phyloP scores from a whole-genome alignment of 768 basidiomycete genomes.

The Mycena albidolilacea region DNA sequence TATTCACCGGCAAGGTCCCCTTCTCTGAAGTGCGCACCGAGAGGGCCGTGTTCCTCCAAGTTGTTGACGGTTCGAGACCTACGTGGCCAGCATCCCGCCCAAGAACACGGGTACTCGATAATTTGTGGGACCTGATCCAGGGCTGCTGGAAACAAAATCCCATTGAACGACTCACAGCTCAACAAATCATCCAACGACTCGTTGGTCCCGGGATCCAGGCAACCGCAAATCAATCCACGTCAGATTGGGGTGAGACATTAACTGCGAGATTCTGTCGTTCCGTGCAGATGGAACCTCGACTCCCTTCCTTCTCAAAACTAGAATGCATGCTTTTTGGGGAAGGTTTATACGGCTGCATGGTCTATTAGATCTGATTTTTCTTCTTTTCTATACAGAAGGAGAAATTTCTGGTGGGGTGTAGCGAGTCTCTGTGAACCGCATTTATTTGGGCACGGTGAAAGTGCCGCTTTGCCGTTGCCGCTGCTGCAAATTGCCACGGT shows the following conservation, averaged over 20 bases:
- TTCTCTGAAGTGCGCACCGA: background rate
- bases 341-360: too few species aligned
- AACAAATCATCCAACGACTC: background rate
- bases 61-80: background rate
- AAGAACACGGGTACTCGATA: background rate
- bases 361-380: too few species aligned
- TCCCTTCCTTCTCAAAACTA: background rate
- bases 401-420: too few species aligned
- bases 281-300: background rate
- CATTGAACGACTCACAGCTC: background rate
- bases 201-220: background rate
- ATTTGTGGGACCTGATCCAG: background rate
- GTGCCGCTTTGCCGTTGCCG: too few species aligned
- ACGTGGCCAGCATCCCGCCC: background rate
- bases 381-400: too few species aligned
- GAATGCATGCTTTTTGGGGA: background rate
- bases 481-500: too few species aligned
- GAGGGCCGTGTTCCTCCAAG: background rate
- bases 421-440: too few species aligned
- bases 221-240: background rate
- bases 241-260: background rate
- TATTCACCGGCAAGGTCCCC: too few species aligned
- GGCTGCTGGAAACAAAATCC: background rate
- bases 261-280: background rate
- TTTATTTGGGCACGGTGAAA: too few species aligned